phyloP scores from a whole-genome alignment of 371 early-diverging fungal species.

The Smittium mucronatum region DNA sequence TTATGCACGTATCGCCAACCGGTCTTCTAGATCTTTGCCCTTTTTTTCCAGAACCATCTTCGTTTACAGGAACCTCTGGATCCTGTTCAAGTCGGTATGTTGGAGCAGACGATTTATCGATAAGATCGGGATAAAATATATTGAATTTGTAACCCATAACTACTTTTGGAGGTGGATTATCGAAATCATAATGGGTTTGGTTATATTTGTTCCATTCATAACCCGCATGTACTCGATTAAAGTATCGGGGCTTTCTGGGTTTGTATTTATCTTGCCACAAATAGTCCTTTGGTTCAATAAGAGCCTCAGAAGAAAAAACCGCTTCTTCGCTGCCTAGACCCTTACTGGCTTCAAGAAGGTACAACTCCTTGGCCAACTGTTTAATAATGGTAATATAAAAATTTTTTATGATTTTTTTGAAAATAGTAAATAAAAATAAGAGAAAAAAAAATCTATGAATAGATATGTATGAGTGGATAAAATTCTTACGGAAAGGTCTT shows the following conservation, averaged over 20 bases:
- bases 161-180: slow-evolving; percentile 94
- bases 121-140: slow-evolving; percentile 92
- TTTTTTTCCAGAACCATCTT: slow-evolving; percentile 25
- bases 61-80: slow-evolving; percentile 25
- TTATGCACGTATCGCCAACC: slow-evolving; percentile 53
- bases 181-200: slow-evolving; percentile 88
- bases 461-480: no score
- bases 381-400: neutral
- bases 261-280: slow-evolving; percentile 85
- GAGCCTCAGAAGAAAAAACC: slow-evolving; percentile 64
- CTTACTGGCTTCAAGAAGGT: slow-evolving; percentile 57
- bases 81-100: slow-evolving; percentile 75
- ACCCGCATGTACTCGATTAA: slow-evolving; percentile 89
- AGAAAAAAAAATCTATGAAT: no score
- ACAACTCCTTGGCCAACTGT: slow-evolving; percentile 22
- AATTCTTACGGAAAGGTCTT: no score
- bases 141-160: slow-evolving; percentile 95
- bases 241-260: slow-evolving; percentile 86
- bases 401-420: neutral
- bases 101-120: slow-evolving; percentile 74
- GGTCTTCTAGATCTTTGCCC: slow-evolving; percentile 10
- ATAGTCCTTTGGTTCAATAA: slow-evolving; percentile 48
- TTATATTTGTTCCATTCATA: slow-evolving; percentile 99
- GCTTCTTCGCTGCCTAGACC: slow-evolving; percentile 70
- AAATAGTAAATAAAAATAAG: neutral